phyloP scores from a whole-genome alignment of 768 basidiomycete species.

The Pleurotus pulmonarius region DNA sequence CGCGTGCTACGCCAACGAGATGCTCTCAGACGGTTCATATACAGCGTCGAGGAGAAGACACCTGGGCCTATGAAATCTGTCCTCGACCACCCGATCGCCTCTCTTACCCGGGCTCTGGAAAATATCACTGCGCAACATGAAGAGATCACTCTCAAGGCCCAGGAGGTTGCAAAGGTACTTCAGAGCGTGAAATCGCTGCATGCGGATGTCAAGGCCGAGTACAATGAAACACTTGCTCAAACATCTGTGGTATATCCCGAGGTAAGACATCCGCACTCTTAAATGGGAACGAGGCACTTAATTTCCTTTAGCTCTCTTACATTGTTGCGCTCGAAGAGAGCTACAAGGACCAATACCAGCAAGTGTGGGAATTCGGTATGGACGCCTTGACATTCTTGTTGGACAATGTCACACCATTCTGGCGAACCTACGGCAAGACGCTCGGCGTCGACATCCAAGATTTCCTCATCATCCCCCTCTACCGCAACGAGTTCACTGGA shows the following conservation, averaged over 20 bases:
- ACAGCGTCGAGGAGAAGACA: slow-evolving; percentile 19
- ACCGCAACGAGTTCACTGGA: slow-evolving; percentile 82
- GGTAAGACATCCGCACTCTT: slow-evolving; percentile 31
- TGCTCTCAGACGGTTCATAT: slow-evolving; percentile 40
- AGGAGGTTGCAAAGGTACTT: slow-evolving; percentile 46
- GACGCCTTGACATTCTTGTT: slow-evolving; percentile 72
- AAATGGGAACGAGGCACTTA: not conserved
- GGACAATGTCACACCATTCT: slow-evolving; percentile 75
- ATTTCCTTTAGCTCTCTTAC: slow-evolving; percentile 51
- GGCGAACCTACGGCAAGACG: slow-evolving; percentile 79
- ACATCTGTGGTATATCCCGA: slow-evolving; percentile 80
- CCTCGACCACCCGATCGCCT: slow-evolving; percentile 50
- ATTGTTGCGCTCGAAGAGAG: slow-evolving; percentile 73
- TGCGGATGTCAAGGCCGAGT: slow-evolving; percentile 53
- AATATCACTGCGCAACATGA: slow-evolving; percentile 44
- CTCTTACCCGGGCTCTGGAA: slow-evolving; percentile 46
- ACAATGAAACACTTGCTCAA: slow-evolving; percentile 60
- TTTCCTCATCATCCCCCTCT: slow-evolving; percentile 78
- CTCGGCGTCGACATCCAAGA: slow-evolving; percentile 78
- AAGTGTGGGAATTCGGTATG: slow-evolving; percentile 79
- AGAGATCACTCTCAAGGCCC: slow-evolving; percentile 41
- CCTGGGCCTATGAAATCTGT: slow-evolving; percentile 24
- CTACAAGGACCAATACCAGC: slow-evolving; percentile 76
- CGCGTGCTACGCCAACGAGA: slow-evolving; percentile 61
- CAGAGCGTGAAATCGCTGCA: slow-evolving; percentile 54